Base-by-base conservation (phyloP, 2,329 filamentous ascomycete species). In the Alternaria incomplexa region DNA sequence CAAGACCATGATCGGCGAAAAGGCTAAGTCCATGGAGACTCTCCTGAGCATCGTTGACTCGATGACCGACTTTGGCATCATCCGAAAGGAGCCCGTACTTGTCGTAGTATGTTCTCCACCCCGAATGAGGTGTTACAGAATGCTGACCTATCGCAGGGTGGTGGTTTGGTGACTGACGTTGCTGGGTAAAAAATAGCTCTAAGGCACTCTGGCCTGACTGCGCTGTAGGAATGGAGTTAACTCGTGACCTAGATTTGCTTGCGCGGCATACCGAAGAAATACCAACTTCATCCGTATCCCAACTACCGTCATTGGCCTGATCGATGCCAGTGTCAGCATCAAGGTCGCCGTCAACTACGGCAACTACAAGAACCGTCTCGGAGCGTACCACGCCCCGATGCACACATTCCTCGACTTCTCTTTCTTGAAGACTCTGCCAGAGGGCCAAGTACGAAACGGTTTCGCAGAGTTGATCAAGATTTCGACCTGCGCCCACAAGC, bases 331-430 rank as follows among this genome's bases (percentile, higher is more conserved):
- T 17, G 90, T 92, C 54, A 90, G 88, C 36, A 92, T 92, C 83
- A 92, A 92, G 76, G 90, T 92, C n/a, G 90, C 89, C 12, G 90
- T 92, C 72, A 92, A 92, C 82, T 91, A 92, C 72, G 89, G 89
- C 75, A 88, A 89, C 77, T 91, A 91, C 83, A 92, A 92, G 84
- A 92, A 92, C 80, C 85, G 89, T 12, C 85, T 92, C 0, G 90
- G 90, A 26, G 90, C 90, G 5, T 92, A 92, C 75, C 90, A 92
- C 72, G 90, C 90, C 0, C 90, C 90, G 0, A 84, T 88, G 51
- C 88, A 90, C 74, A 92, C 90, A 1, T 91, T 92, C 82, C 85
- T 92, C 48, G 90, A 92, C 77, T 92, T 92, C 76, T 86, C 84
- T 15, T 92, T 92, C 79, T 82, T 92, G n/a, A 87, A 87, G 48